A percentile compares a stretch with the other conserved stretches of the same genome.
Evolutionary conservation across 352 stramenopile genomes (phyloP).

Genomic region (Pythium periplocum): DNA sequence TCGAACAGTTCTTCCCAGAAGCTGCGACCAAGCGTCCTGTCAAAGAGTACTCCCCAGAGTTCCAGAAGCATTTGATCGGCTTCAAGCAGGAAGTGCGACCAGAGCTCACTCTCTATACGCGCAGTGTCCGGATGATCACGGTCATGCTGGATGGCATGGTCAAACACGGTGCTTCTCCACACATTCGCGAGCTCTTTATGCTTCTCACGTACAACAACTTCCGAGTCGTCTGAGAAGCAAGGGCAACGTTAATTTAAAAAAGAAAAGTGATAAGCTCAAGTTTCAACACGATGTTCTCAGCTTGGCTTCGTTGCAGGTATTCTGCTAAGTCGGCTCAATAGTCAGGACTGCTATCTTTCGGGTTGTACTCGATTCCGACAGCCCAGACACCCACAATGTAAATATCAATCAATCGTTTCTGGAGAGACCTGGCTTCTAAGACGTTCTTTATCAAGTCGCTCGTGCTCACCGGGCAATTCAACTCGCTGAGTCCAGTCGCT

Average conservation of each 20-base stretch:
- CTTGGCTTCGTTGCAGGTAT: slow-evolving; percentile 7
- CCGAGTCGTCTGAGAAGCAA: slow-evolving; percentile 15
- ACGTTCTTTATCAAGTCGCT: no score
- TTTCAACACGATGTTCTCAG: background rate
- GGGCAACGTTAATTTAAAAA: no score
- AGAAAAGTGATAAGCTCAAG: no score
- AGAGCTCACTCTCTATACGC: slow-evolving; percentile 28
- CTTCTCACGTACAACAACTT: slow-evolving; percentile 80
- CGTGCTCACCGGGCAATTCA: background rate
- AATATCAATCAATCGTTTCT: background rate
- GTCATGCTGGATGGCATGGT: slow-evolving; percentile 71
- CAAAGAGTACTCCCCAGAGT: background rate
- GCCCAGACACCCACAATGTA: slow-evolving; percentile 23
- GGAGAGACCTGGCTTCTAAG: no score
- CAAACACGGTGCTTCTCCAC: slow-evolving; percentile 58
- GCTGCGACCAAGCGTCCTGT: no score
- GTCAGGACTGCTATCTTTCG: no score
- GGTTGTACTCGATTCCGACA: no score
- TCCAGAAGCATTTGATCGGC: background rate
- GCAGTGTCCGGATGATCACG: slow-evolving; percentile 53
- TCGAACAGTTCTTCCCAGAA: background rate
- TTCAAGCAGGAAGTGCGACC: slow-evolving; percentile 2
- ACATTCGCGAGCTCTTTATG: slow-evolving; percentile 61
- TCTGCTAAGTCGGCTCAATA: no score
- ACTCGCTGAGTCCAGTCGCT: slow-evolving; percentile 5